phyloP scores from a whole-genome alignment of 2,329 filamentous ascomycete species.

The Aphanoascus verrucosus region DNA sequence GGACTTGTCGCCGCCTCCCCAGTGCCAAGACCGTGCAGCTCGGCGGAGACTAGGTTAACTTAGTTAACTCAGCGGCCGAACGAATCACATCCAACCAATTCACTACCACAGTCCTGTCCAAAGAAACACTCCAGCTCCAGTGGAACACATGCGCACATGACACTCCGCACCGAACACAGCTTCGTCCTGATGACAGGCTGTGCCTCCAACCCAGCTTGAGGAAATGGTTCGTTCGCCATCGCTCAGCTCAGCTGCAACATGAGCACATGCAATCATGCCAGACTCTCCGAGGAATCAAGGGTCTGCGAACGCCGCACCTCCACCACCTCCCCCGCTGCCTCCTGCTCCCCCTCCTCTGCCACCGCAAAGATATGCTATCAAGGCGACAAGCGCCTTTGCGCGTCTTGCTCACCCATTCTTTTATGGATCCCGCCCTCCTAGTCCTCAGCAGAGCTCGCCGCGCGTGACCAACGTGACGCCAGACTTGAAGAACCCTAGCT shows the following conservation, averaged over 20 bases:
- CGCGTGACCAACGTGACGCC: constrained; percentile 21
- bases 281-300: constrained; percentile 22
- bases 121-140: neutral
- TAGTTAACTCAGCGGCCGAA: no score
- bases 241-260: constrained; percentile 13
- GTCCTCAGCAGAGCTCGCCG: constrained; percentile 37
- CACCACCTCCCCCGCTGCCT: constrained; percentile 19
- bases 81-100: neutral
- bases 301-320: constrained; percentile 22
- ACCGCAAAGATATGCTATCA: constrained; percentile 34
- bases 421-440: constrained; percentile 44
- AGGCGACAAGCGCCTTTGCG: constrained; percentile 39
- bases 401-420: constrained; percentile 46
- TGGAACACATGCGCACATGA: constrained; percentile 3
- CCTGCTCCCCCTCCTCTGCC: constrained; percentile 27
- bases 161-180: neutral
- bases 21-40: neutral
- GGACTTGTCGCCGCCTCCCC: neutral
- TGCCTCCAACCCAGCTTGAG: constrained; percentile 9
- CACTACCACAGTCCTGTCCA: no score
- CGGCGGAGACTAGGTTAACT: no score
- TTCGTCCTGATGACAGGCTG: constrained; percentile 4
- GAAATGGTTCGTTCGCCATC: constrained; percentile 17
- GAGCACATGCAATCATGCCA: constrained; percentile 24
- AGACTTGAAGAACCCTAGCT: constrained; percentile 30